phyloP scores from a whole-genome alignment of 768 basidiomycete species.

The Trametes cubensis region DNA sequence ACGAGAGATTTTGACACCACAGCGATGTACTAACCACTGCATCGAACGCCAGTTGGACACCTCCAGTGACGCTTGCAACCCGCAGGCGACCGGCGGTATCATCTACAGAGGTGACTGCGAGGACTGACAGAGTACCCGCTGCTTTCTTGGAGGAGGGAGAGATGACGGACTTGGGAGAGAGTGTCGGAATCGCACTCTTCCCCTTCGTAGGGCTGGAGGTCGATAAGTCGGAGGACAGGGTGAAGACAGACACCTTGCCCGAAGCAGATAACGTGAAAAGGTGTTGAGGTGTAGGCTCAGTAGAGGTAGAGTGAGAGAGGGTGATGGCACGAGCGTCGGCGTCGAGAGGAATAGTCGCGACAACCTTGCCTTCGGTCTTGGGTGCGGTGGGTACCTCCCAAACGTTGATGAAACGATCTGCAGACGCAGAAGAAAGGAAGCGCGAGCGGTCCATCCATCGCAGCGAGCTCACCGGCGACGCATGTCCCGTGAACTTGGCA shows the following conservation, averaged over 20 bases:
- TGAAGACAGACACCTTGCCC: conserved; percentile 60
- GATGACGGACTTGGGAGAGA: conserved; percentile 56
- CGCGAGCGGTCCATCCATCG: conserved; percentile 52
- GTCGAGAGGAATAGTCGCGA: conserved; percentile 65
- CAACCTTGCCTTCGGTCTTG: conserved; percentile 51
- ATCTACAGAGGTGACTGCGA: conserved; percentile 50
- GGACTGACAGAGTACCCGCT: conserved; percentile 40
- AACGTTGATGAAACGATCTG: conserved; percentile 62
- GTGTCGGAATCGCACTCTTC: conserved; percentile 50
- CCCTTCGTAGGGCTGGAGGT: conserved; percentile 43
- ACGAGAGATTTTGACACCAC: background rate
- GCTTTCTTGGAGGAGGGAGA: conserved; percentile 43
- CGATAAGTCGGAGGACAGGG: conserved; percentile 51
- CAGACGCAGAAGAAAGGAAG: conserved; percentile 64
- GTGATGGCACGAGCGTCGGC: conserved; percentile 56
- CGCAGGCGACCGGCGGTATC: conserved; percentile 48
- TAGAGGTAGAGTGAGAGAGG: conserved; percentile 28
- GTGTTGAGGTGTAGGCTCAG: conserved; percentile 35
- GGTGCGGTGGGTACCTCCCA: conserved; percentile 55
- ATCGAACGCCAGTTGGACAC: conserved; percentile 62
- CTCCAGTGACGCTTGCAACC: conserved; percentile 56
- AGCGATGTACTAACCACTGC: conserved; percentile 49
- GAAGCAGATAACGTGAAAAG: conserved; percentile 61
- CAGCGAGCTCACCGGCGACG: conserved; percentile 54
- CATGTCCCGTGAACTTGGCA: conserved; percentile 66